phyloP scores from a whole-genome alignment of 495 filamentous ascomycete species.

The Rostrohypoxylon terebratum region DNA sequence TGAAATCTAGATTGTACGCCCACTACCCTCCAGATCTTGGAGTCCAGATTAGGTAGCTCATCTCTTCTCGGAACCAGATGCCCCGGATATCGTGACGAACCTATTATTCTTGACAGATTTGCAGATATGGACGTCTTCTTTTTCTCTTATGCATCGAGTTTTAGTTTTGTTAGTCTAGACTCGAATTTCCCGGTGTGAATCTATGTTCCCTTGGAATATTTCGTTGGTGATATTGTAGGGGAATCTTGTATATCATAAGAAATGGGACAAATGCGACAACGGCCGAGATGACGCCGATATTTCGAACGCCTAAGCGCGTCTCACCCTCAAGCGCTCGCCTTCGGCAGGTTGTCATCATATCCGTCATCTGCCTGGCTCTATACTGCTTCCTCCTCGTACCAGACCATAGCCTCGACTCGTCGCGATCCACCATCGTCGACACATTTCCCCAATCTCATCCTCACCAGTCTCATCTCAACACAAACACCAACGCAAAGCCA shows the following conservation, averaged over 20 bases:
- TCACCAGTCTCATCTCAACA: background rate
- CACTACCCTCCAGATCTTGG: background rate
- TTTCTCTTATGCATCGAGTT: background rate
- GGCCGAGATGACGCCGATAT: constrained; percentile 22
- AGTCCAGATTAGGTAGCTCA: constrained; percentile 4
- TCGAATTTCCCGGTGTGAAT: background rate
- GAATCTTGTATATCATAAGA: background rate
- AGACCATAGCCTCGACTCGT: constrained; percentile 40
- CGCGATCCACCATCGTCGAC: constrained; percentile 36
- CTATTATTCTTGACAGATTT: constrained; percentile 29
- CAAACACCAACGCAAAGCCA: constrained; percentile 5
- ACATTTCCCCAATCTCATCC: constrained; percentile 21
- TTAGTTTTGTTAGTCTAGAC: background rate
- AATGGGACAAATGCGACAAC: constrained; percentile 10
- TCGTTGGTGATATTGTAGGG: background rate
- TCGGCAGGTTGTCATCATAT: constrained; percentile 46
- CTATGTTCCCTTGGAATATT: background rate
- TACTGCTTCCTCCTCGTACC: constrained; percentile 55
- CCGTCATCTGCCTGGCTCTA: constrained; percentile 48
- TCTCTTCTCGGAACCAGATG: constrained; percentile 34
- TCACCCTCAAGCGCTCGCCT: constrained; percentile 45
- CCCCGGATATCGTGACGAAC: constrained; percentile 26
- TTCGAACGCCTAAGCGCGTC: constrained; percentile 22
- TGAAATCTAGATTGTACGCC: constrained; percentile 7
- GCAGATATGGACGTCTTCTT: constrained; percentile 12